Evolutionary conservation across 805 yeast species (phyloP).

Genomic region (Ogataea paraovalis): DNA sequence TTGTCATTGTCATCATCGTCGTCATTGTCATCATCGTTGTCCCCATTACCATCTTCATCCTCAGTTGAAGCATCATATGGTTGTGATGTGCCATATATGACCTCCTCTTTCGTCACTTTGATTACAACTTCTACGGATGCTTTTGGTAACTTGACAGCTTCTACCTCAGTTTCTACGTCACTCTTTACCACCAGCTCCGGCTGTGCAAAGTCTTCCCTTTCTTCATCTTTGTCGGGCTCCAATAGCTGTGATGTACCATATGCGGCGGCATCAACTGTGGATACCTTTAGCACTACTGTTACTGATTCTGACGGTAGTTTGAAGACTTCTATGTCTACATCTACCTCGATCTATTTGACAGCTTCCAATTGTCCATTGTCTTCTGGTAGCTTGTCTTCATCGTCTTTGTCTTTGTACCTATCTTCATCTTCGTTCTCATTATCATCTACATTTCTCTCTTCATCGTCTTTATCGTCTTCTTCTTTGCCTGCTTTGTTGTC

Average conservation of each 20-base stretch:
- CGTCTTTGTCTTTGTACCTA: too few species aligned
- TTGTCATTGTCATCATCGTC: not conserved
- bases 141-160: slow-evolving; percentile 4
- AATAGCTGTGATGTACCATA: not conserved
- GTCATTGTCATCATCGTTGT: not conserved
- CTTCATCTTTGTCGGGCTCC: not conserved
- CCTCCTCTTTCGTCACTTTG: slow-evolving; percentile 3
- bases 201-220: not conserved
- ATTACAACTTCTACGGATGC: slow-evolving; percentile 1
- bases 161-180: slow-evolving; percentile 3
- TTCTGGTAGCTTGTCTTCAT: slow-evolving; percentile 4
- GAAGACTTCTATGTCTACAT: slow-evolving; percentile 1
- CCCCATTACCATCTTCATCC: slow-evolving; percentile 2
- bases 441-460: not conserved
- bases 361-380: not conserved
- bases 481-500: slow-evolving; percentile 3
- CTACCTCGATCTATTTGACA: not conserved
- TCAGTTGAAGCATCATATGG: slow-evolving; percentile 2
- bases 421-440: too few species aligned
- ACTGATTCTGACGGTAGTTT: slow-evolving; percentile 2
- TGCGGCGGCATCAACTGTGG: not conserved
- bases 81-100: not conserved
- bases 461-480: not conserved
- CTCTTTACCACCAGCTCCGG: not conserved
- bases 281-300: slow-evolving; percentile 5